Conservation (phyloP, 164 flowering plant genomes). For the Chimonanthus praecox region DNA sequence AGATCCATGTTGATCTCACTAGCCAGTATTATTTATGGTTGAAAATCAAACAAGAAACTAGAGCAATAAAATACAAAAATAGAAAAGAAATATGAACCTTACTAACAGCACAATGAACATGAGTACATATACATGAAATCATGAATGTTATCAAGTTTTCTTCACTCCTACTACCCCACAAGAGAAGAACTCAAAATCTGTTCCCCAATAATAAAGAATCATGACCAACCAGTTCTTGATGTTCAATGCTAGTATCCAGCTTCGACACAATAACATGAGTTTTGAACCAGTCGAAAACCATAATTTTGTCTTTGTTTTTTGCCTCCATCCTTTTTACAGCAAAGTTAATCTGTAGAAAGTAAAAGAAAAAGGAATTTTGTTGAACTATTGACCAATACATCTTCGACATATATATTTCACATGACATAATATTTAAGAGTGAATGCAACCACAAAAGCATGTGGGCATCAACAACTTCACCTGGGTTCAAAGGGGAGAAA, state of each 20-base stretch:
- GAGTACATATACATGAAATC: not conserved
- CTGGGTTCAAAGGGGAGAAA: not conserved
- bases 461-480: not conserved
- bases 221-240: constrained; percentile 82
- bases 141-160: not conserved
- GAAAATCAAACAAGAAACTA: not conserved
- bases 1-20: not conserved
- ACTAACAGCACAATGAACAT: not conserved
- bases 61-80: not conserved
- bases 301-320: constrained; percentile 39
- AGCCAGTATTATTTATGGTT: not conserved
- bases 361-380: not conserved
- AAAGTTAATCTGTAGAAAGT: constrained; percentile 43
- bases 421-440: not conserved
- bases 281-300: constrained; percentile 81
- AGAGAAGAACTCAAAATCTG: not conserved
- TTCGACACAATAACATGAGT: constrained; percentile 54
- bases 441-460: not conserved
- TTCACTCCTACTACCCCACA: not conserved
- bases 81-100: not conserved
- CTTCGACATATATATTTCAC: constrained; percentile 1
- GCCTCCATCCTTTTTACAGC: constrained; percentile 52
- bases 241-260: constrained; percentile 72
- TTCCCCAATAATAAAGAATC: not conserved
- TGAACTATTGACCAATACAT: not conserved